phyloP scores from a whole-genome alignment of 371 early-diverging fungal genomes.

The Mucor saturninus region DNA sequence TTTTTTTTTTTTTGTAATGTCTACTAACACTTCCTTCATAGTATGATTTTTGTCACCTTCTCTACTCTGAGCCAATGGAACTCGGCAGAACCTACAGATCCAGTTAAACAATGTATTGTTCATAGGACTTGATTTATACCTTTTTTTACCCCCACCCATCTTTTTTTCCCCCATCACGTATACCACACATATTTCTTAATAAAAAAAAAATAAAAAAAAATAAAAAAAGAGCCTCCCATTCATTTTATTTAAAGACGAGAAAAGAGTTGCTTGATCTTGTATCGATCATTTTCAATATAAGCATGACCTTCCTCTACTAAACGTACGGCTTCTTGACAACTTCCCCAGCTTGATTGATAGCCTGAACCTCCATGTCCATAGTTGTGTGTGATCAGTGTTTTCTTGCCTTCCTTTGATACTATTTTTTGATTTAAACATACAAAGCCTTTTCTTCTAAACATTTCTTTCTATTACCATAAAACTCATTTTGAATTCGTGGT shows the following conservation, averaged over 20 bases:
- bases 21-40: constrained; percentile 11
- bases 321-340: constrained; percentile 53
- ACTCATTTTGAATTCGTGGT: constrained; percentile 69
- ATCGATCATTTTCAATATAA: constrained; percentile 8
- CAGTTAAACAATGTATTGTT: constrained; percentile 46
- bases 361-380: constrained; percentile 76
- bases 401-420: constrained; percentile 44
- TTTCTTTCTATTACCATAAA: constrained; percentile 32
- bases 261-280: constrained; percentile 2
- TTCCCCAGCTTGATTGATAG: constrained; percentile 78
- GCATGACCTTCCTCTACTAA: constrained; percentile 50
- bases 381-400: constrained; percentile 67
- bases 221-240: background rate
- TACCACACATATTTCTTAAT: background rate
- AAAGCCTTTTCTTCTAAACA: background rate
- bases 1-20: too few species aligned
- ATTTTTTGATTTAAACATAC: too few species aligned
- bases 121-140: constrained; percentile 29
- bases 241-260: constrained; percentile 6
- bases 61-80: constrained; percentile 50
- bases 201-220: too few species aligned
- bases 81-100: constrained; percentile 46
- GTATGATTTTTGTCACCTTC: constrained; percentile 41
- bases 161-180: constrained; percentile 2
- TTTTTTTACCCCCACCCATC: background rate